Base-by-base conservation (phyloP, 176 grass and related monocot species). In the Triticum monococcum region DNA sequence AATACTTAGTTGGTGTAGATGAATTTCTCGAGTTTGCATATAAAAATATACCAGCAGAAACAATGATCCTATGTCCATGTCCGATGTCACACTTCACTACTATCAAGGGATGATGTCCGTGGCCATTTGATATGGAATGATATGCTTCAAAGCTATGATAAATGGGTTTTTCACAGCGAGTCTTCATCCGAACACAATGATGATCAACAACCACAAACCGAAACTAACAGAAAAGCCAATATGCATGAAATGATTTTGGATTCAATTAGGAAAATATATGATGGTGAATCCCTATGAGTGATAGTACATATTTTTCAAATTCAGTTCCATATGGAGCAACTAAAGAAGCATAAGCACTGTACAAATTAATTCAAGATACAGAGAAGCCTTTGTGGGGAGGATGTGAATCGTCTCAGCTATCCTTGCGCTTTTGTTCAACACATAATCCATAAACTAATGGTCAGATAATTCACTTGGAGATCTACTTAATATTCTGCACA, bases 401-500 rank as follows among this genome's bases (percentile, higher is more conserved):
- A n/a, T 71, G 35, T n/a, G 68, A 70, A 71, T n/a, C 38, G 37
- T 38, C 68, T 71, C 68, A 38, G 1, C 5, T 71, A n/a, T 71
- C 68, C 68, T 38, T 71, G 31, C 37, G 46, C 66, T 82, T 37
- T 71, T 82, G 46, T 71, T 82, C 14, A 82, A 82, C 16, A 10
- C 23, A 57, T 70, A 82, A 38, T 71, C 66, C 4, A 71, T 82
- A 30, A 71, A 82, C 62, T 71, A 82, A 82, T 82, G 66, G 66
- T 52, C 43, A 57, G 31, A 82, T 71, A 82, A 83, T 57, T 83
- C 80, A 35, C 59, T 80, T 14, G 48, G 80, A 56, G 40, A 41
- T 41, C 40, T 41, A 41, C 40, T 41, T 41, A 41, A 41, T 41
- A 41, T 41, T 10, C 40, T 41, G 40, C 40, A 41, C 40, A 10